Evolutionary conservation across 2,329 filamentous ascomycete genomes (phyloP).

Genomic region (Drechslera avenae): DNA sequence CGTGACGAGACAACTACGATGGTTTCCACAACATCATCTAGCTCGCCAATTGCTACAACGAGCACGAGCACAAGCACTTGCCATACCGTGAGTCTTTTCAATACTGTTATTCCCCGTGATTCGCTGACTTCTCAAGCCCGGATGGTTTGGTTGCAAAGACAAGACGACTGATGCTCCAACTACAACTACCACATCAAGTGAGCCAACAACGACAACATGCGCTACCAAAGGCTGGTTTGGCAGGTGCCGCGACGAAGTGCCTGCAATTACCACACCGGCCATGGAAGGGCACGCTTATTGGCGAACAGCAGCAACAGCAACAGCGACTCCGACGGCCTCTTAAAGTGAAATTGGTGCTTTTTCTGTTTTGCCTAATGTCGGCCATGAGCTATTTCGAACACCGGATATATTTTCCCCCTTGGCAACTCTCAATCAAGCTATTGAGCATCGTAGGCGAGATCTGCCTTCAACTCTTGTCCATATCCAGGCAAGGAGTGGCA

Average conservation of each 20-base stretch:
- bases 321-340: too few species aligned
- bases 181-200: slow-evolving; percentile 28
- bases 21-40: slow-evolving; percentile 27
- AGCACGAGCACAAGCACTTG: slow-evolving; percentile 41
- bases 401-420: too few species aligned
- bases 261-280: slow-evolving; percentile 35
- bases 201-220: slow-evolving; percentile 37
- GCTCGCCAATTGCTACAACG: slow-evolving; percentile 27
- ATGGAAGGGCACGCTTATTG: slow-evolving; percentile 34
- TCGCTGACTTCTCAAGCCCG: slow-evolving; percentile 31
- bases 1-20: slow-evolving; percentile 40
- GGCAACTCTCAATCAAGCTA: too few species aligned
- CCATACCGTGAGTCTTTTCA: slow-evolving; percentile 33
- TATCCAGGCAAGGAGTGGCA: too few species aligned
- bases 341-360: too few species aligned
- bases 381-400: too few species aligned
- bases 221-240: slow-evolving; percentile 46
- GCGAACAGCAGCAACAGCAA: slow-evolving; percentile 32
- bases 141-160: slow-evolving; percentile 48
- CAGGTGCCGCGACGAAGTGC: slow-evolving; percentile 35
- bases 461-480: too few species aligned
- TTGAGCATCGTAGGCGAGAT: too few species aligned
- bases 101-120: neutral
- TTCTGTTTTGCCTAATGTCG: too few species aligned
- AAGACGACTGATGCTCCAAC: slow-evolving; percentile 26